Evolutionary conservation across 352 stramenopile genomes (phyloP), one percentile per base, ranked within the genome.

Genomic region (Hyaloperonospora arabidopsidis): DNA sequence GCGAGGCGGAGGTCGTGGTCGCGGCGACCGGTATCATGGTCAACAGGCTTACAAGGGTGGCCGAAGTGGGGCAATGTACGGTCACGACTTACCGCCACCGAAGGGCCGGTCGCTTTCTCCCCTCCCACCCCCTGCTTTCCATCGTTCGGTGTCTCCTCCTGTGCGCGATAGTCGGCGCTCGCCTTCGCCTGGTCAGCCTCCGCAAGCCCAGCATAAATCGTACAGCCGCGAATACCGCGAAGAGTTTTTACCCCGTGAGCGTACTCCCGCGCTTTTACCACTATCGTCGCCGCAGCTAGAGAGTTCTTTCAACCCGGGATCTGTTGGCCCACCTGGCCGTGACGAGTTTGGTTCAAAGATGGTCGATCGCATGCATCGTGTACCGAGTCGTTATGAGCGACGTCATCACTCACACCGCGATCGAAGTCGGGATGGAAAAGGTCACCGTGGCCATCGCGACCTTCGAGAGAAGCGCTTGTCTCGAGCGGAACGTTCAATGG

Each of bases 351-450:
- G 61, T 8, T 19, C 47, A 1, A 56, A 61, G 10, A 32, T 38
- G 49, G 53, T 39, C 35, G 45, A 51, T 43, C 58, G 52, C n/a
- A 34, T 36, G 7, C 51, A 41, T n/a, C 65, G 53, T 45, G 65
- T 61, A 29, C 46, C 59, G 10, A 63, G 53, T 41, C 63, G 63
- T 35, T 59, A 73, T 23, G 57, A 77, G 21, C 53, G 36, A 34
- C 63, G 52, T 6, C 53, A 68, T 45, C 61, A 68, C 51, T 63
- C 57, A 17, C 45, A 51, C 7, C 54, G 45, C 19, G 65, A 63
- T 5, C 54, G 32, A 43, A 73, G 60, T 45, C 57, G 56, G n/a
- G 64, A 79, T 19, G 70, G 73, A 7, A 81, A 76, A 38, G 46
- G 53, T 18, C 59, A 65, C 43, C 61, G 57, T 17, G 64, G 53